These are phyloP conservation scores for Allium cepa DNA, from an alignment of 106 monocot species.

Conservation along the genomic window DNA sequence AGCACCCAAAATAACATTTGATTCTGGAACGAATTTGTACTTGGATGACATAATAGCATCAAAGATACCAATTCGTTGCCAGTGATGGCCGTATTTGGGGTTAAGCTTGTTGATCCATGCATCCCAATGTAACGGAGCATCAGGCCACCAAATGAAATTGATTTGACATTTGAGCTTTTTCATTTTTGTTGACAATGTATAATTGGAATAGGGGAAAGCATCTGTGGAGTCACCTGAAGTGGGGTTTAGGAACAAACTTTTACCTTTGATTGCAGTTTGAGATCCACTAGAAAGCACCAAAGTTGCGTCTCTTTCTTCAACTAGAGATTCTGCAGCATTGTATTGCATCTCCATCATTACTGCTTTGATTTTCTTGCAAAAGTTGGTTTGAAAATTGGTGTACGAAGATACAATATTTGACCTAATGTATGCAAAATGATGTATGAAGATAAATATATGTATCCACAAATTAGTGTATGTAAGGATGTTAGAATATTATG, in stretches of 20 bases:
- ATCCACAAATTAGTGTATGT: no score
- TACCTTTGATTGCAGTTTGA: constrained; percentile 26
- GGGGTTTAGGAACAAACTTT: constrained; percentile 40
- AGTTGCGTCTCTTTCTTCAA: constrained; percentile 31
- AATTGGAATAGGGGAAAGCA: not conserved
- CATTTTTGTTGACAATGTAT: constrained; percentile 12
- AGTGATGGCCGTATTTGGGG: constrained; percentile 22
- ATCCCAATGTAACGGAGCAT: constrained; percentile 19
- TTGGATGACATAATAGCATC: constrained; percentile 52
- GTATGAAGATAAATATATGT: no score
- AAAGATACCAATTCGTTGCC: constrained; percentile 48
- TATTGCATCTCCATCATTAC: no score
- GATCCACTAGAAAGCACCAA: constrained; percentile 21
- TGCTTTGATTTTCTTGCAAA: no score
- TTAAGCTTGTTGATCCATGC: constrained; percentile 50
- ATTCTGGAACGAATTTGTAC: constrained; percentile 27
- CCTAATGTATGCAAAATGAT: no score
- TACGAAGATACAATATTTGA: no score
- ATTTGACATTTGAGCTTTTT: not conserved
- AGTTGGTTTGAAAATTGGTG: no score
- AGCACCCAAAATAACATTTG: constrained; percentile 18
- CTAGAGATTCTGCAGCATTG: not conserved
- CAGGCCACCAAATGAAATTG: not conserved
- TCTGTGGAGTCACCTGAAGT: not conserved
- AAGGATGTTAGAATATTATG: no score